phyloP scores from a whole-genome alignment of 495 filamentous ascomycete genomes.

The Aspergillus steynii region DNA sequence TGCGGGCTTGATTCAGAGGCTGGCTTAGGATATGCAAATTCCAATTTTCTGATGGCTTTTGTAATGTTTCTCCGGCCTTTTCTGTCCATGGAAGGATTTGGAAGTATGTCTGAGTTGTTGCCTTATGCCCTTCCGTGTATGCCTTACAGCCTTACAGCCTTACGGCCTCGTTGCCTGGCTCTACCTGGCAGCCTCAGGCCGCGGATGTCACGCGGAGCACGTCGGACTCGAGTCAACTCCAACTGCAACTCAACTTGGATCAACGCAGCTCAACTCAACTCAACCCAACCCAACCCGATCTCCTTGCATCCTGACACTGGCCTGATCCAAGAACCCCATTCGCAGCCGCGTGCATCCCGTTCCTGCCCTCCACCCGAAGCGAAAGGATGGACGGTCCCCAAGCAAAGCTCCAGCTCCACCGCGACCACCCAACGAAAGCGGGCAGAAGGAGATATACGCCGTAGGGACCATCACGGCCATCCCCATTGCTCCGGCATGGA shows the following conservation, averaged over 20 bases:
- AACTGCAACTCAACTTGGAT: no score
- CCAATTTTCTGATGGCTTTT: no score
- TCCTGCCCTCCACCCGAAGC: background rate
- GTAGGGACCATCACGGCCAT: conserved; percentile 47
- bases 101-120: no score
- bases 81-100: no score
- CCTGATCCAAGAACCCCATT: background rate
- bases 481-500: conserved; percentile 22
- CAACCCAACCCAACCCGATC: background rate
- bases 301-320: background rate
- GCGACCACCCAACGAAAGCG: conserved; percentile 6
- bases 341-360: background rate
- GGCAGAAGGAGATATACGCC: conserved; percentile 54
- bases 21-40: no score
- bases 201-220: no score
- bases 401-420: background rate
- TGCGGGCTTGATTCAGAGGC: no score
- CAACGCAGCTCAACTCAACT: no score
- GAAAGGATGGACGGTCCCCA: background rate
- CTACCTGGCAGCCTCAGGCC: background rate
- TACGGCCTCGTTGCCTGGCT: background rate
- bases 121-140: no score
- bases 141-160: no score
- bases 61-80: no score
- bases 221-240: no score